phyloP scores from a whole-genome alignment of 2,329 filamentous ascomycete species.

The Fusarium burgessii region DNA sequence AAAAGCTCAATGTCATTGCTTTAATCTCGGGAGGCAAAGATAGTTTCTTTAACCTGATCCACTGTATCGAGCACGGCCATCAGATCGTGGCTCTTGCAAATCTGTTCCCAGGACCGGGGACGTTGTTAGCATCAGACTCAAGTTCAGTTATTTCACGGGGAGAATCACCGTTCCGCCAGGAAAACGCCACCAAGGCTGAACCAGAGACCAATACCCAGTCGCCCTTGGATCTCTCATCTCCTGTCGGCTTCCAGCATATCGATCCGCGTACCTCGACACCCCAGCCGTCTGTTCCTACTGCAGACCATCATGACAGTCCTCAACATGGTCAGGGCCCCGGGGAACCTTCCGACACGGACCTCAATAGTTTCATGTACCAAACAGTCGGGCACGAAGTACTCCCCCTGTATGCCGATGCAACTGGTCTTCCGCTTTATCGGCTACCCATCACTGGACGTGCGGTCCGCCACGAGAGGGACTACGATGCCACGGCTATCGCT shows the following conservation, averaged over 20 bases:
- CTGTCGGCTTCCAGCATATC: slow-evolving; percentile 39
- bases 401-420: slow-evolving; percentile 83
- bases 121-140: slow-evolving; percentile 13
- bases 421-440: slow-evolving; percentile 86
- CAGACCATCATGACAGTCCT: slow-evolving; percentile 10
- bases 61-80: slow-evolving; percentile 89
- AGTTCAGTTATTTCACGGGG: slow-evolving; percentile 15
- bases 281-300: slow-evolving; percentile 14
- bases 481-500: slow-evolving; percentile 57
- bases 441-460: slow-evolving; percentile 79
- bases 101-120: slow-evolving; percentile 67
- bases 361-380: slow-evolving; percentile 99
- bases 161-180: slow-evolving; percentile 20
- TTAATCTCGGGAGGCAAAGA: slow-evolving; percentile 97
- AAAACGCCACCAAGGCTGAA: slow-evolving; percentile 28
- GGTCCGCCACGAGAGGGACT: slow-evolving; percentile 78
- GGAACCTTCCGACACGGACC: slow-evolving; percentile 60
- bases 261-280: slow-evolving; percentile 39
- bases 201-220: slow-evolving; percentile 8
- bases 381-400: slow-evolving; percentile 92
- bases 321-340: slow-evolving; percentile 15
- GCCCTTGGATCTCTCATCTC: slow-evolving; percentile 21
- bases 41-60: slow-evolving; percentile 91
- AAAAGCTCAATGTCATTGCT: slow-evolving; percentile 81
- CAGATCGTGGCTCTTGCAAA: slow-evolving; percentile 89